Percentiles rank a stretch among this genome's conserved stretches.
Conservation (phyloP, 768 basidiomycete species). For the Exsudoporus frostii region DNA sequence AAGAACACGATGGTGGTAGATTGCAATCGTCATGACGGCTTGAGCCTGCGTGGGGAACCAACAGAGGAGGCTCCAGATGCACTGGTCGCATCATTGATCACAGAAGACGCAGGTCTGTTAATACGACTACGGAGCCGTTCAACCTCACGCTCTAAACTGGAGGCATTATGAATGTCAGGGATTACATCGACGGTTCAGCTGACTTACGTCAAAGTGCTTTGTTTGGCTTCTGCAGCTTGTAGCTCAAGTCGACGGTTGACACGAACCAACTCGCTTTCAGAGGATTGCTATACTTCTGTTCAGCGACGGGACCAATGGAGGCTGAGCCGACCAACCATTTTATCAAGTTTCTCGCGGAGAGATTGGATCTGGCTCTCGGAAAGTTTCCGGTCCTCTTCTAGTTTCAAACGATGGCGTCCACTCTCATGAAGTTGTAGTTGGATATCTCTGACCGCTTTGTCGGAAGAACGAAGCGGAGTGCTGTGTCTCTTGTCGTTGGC, state of each 20-base stretch:
- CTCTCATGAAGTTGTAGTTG: slow-evolving; percentile 55
- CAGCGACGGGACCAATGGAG: not conserved
- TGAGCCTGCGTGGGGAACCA: slow-evolving; percentile 30
- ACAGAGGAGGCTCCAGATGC: slow-evolving; percentile 22
- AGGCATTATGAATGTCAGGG: slow-evolving; percentile 1
- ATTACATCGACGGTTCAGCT: not conserved
- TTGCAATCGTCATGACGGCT: slow-evolving; percentile 15
- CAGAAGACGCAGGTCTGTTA: slow-evolving; percentile 51
- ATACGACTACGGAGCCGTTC: slow-evolving; percentile 65
- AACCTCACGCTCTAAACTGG: slow-evolving; percentile 62
- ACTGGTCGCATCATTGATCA: slow-evolving; percentile 22
- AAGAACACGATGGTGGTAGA: not conserved
- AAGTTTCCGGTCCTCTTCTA: slow-evolving; percentile 63
- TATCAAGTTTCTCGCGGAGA: slow-evolving; percentile 59
- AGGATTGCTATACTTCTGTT: slow-evolving; percentile 53
- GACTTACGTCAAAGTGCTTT: slow-evolving; percentile 63
- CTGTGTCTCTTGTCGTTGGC: slow-evolving; percentile 40
- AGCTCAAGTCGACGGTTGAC: slow-evolving; percentile 75
- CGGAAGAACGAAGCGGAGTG: slow-evolving; percentile 37
- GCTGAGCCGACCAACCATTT: slow-evolving; percentile 45
- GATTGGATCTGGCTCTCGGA: slow-evolving; percentile 56
- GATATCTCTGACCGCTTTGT: slow-evolving; percentile 50
- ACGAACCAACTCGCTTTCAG: slow-evolving; percentile 62
- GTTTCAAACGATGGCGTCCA: slow-evolving; percentile 55
- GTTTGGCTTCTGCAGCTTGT: slow-evolving; percentile 71